Conservation (phyloP, 495 filamentous ascomycete species). For the Penicillium canariense region DNA sequence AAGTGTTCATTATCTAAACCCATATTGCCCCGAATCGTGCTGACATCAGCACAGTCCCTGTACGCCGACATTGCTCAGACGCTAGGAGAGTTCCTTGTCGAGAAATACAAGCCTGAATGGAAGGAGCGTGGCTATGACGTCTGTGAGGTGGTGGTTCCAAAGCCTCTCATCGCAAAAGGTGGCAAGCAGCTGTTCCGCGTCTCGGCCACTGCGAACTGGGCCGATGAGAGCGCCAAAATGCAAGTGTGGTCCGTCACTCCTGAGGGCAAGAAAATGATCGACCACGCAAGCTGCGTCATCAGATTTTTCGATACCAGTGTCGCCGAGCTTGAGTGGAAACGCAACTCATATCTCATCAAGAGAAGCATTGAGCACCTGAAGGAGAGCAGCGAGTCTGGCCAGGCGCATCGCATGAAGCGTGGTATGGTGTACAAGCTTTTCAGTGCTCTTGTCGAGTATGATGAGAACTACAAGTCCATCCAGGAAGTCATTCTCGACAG, state of each 20-base stretch:
- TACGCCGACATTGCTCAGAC: constrained; percentile 81
- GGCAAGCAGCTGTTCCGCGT: constrained; percentile 48
- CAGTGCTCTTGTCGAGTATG: constrained; percentile 67
- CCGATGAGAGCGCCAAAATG: constrained; percentile 24
- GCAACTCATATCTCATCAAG: constrained; percentile 45
- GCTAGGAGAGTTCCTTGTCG: constrained; percentile 64
- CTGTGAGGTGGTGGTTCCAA: constrained; percentile 64
- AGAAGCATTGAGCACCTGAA: constrained; percentile 47
- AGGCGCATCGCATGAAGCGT: constrained; percentile 59
- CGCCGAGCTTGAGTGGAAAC: constrained; percentile 44
- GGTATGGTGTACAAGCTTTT: constrained; percentile 80
- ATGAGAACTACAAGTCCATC: constrained; percentile 64
- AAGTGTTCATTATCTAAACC: constrained; percentile 17
- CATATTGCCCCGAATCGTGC: neutral
- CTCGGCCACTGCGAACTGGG: constrained; percentile 38
- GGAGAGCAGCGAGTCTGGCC: constrained; percentile 47
- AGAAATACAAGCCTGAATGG: constrained; percentile 52
- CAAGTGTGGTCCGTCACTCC: constrained; percentile 43
- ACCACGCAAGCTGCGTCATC: constrained; percentile 51
- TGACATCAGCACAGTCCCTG: constrained; percentile 42
- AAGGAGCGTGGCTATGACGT: constrained; percentile 59
- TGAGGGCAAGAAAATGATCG: constrained; percentile 46
- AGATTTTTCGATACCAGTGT: constrained; percentile 35
- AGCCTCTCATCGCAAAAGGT: constrained; percentile 63
- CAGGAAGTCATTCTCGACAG: constrained; percentile 76